Base-by-base conservation (phyloP, 2,329 filamentous ascomycete species). In the Juglanconis juglandina region DNA sequence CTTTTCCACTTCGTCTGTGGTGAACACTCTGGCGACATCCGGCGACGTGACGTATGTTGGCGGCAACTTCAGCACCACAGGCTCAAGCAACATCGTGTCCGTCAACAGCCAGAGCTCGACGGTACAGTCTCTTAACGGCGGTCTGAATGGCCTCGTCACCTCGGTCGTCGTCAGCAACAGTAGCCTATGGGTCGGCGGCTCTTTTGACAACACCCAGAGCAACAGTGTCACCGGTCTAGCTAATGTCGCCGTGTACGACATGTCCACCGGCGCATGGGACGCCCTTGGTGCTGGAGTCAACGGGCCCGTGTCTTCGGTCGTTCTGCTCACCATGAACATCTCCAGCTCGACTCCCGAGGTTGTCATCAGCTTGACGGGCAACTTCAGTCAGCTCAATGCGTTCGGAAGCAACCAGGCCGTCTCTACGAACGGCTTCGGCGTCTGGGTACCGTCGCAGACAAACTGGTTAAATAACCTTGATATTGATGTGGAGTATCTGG, bases 401-500 rank as follows among this genome's bases (percentile, higher is more conserved):
- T 94, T 92, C 67, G 85, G 78, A 41, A 79, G 79, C 64, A 87
- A 87, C 65, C 73, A 80, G 6, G 82, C 86, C 9, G 80, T 87
- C 34, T 68, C 82, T 8, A 89, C 87, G 0, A 75, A 85, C 54
- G 92, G 93, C 2, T 92, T 99, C 68, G 94, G 92, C 13, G 81
- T 98, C 42, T 99, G 95, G 95, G 88, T 98, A 7, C 91, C 91
- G 3, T 96, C 92, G 3, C 81, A 83, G 63, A 82, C 81, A 60
- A 95, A 95, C 71, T 99, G 95, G 95, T 80, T 99, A 14, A 86
- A 92, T 70, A 95, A 96, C 66, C 76, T 97, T 17, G 74, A 86
- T 41, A 77, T 85, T 6, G 76, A 83, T 7, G 81, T 87, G 37
- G 86, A 90, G 58, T 80, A 84, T 6, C 83, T 96, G 67, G 81